Evolutionary conservation across 164 flowering plant genomes (phyloP), one percentile per base, ranked within the genome.

Genomic region (Piper longum): DNA sequence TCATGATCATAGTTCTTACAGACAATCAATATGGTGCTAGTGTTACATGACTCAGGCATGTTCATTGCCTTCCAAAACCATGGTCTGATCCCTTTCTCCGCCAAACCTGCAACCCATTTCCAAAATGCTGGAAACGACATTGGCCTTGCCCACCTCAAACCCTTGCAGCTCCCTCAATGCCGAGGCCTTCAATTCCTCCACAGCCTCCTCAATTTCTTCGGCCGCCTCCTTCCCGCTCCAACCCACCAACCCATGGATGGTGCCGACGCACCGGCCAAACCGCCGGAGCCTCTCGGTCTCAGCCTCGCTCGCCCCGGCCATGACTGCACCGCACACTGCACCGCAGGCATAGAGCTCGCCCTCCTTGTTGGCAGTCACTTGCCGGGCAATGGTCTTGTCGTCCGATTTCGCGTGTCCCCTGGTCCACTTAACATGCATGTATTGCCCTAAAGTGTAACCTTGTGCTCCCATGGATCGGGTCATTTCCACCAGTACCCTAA

Each of bases 271-370:
- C 2, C 73, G 43, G 14, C 95, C 95, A 59, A 17, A 85, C 41
- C 57, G 80, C 56, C 85, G 80, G 68, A 88, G 41, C 58, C 44
- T 83, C 78, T 79, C 80, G 0, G 82, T 70, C 57, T 86, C 84
- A 40, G 75, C 83, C 57, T 80, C 82, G 42, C 61, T 67, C 48
- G 85, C 88, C 7, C 86, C 96, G 19, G 85, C 89, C 45, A 86
- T n/a, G n/a, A 88, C 80, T 9, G 87, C 86, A 62, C 95, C 95
- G 74, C 87, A 83, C 1, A 84, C 84, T 0, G 78, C 88, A 0
- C 77, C 87, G 64, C 90, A 83, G 3, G 79, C 83, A 60, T 76
- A 76, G 4, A 84, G 19, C 62, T 40, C 74, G 8, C 86, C 85
- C 66, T 77, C 85, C 57, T 73, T 76, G 64, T 75, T 79, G 69